Evolutionary conservation across 2,329 filamentous ascomycete species (phyloP), one percentile per base, ranked within the genome.

Genomic region (Diaporthe vexans): DNA sequence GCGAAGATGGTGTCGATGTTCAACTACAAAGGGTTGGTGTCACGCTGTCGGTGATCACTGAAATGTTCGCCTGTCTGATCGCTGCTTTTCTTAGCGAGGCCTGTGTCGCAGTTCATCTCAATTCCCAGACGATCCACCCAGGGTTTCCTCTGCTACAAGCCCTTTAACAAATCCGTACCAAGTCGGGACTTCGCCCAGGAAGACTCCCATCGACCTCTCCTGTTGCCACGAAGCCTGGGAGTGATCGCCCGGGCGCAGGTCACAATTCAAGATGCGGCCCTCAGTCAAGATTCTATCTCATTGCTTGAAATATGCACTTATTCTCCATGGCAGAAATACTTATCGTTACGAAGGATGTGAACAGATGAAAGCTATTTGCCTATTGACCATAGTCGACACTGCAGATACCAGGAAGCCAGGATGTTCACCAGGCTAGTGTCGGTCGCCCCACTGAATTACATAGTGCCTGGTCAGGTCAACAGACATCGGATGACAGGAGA

Each of bases 101-200:
- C 57, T 72, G 68, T 35, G 17, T 57, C 69, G 59, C 52, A 19
- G 69, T 74, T 74, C 73, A 52, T 74, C 73, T 67, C 69, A 74
- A 40, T 74, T 56, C 46, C 35, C 59, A 58, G 33, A 29, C n/a
- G n/a, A 57, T 54, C 56, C 43, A 71, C 56, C 52, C 33, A 24
- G 37, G 68, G 26, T 26, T 26, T 52, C 33, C 43, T 52, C 43
- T 43, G 56, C 46, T 61, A 57, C n/a, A 54, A 43, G 69, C 69
- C 40, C 69, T 54, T 63, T 40, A 63, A 72, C 69, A 54, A 26
- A 33, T 17, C n/a, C 54, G 33, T 51, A 54, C 46, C 35, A 37
- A 63, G 26, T 29, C 48, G 57, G 69, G 37, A 63, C n/a, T 29
- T 17, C 11, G 29, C 33, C 59, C 57, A 43, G 58, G 33, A 33